Evolutionary conservation across 2,329 filamentous ascomycete genomes (phyloP).

Genomic region (Fusarium drepaniforme): DNA sequence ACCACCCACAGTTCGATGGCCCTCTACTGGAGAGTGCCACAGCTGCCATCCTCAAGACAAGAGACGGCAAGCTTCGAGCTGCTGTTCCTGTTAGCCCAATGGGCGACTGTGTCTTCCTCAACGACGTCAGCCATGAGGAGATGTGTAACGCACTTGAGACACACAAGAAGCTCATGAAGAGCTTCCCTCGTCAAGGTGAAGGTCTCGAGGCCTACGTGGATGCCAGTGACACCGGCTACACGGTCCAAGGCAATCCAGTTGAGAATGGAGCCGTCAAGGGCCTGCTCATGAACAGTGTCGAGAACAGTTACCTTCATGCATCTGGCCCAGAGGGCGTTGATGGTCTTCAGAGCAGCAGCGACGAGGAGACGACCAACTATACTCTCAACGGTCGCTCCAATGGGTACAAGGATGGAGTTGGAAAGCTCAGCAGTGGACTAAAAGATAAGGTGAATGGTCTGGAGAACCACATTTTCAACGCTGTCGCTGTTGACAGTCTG

Average conservation of each 20-base stretch:
- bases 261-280: constrained; percentile 25
- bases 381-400: constrained; percentile 17
- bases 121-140: constrained; percentile 73
- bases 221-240: constrained; percentile 74
- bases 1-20: constrained; percentile 76
- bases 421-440: constrained; percentile 20
- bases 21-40: constrained; percentile 74
- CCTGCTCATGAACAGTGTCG: constrained; percentile 12
- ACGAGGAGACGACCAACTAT: constrained; percentile 26
- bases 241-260: constrained; percentile 47
- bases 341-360: constrained; percentile 25
- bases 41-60: constrained; percentile 76
- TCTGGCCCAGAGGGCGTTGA: constrained; percentile 37
- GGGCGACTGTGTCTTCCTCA: constrained; percentile 75
- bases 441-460: constrained; percentile 31
- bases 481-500: constrained; percentile 24
- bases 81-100: constrained; percentile 75
- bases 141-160: constrained; percentile 69
- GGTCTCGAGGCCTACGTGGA: constrained; percentile 79
- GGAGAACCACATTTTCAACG: constrained; percentile 20
- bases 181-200: constrained; percentile 72
- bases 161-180: constrained; percentile 74
- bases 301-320: constrained; percentile 30
- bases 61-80: constrained; percentile 75
- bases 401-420: constrained; percentile 6